These are phyloP conservation scores for Agrocybe chaxingu DNA, from an alignment of 768 basidiomycete genomes.

Conservation along the genomic window DNA sequence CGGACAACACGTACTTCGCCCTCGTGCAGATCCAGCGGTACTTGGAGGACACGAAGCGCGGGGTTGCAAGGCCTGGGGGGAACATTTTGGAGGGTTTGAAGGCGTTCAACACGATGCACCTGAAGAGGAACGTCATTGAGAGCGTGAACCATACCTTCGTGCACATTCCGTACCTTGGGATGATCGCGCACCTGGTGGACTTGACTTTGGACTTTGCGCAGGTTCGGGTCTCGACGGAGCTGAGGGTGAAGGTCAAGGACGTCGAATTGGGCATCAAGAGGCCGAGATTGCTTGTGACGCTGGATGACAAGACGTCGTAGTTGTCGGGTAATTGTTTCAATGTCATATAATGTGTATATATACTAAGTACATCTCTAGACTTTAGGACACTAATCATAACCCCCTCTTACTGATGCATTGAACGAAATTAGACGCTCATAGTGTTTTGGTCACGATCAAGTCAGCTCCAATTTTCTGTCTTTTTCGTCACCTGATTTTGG, in stretches of 20 bases:
- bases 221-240: conserved; percentile 11
- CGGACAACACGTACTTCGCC: conserved; percentile 32
- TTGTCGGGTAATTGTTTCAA: no score
- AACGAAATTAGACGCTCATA: no score
- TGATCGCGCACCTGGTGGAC: conserved; percentile 10
- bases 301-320: neutral
- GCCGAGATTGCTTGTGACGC: conserved; percentile 17
- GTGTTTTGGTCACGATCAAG: no score
- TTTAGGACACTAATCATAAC: no score
- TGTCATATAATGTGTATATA: no score
- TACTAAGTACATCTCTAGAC: no score
- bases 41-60: conserved; percentile 25
- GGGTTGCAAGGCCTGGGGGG: conserved; percentile 6
- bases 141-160: conserved; percentile 3
- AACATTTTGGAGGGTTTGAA: conserved; percentile 23
- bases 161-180: conserved; percentile 18
- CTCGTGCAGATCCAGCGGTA: conserved; percentile 35
- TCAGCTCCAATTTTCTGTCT: no score
- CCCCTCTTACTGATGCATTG: no score
- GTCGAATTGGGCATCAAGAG: conserved; percentile 26
- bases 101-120: conserved; percentile 15
- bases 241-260: conserved; percentile 22
- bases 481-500: no score
- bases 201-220: neutral
- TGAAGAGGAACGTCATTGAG: neutral